These are phyloP conservation scores for Crotalaria pallida DNA, from an alignment of 306 rosid genomes.

Conservation along the genomic window DNA sequence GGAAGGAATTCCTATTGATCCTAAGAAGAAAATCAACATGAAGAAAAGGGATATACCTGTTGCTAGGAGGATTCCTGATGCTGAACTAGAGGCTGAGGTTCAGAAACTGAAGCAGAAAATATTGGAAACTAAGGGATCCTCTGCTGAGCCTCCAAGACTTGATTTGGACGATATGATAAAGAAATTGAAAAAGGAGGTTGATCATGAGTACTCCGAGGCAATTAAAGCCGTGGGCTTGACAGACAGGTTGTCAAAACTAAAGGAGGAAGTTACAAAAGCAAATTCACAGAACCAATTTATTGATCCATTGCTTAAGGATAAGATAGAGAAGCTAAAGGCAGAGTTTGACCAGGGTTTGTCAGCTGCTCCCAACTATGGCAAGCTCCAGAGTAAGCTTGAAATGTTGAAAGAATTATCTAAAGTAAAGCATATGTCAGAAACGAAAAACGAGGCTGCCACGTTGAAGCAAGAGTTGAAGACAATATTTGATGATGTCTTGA, in stretches of 20 bases:
- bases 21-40: slow-evolving; percentile 57
- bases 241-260: slow-evolving; percentile 42
- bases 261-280: slow-evolving; percentile 49
- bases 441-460: slow-evolving; percentile 27
- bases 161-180: slow-evolving; percentile 47
- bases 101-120: slow-evolving; percentile 52
- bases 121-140: slow-evolving; percentile 41
- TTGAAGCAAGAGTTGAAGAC: slow-evolving; percentile 57
- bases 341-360: slow-evolving; percentile 50
- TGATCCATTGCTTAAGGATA: slow-evolving; percentile 49
- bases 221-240: slow-evolving; percentile 53
- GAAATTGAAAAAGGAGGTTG: slow-evolving; percentile 56
- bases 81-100: slow-evolving; percentile 47
- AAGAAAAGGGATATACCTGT: slow-evolving; percentile 53
- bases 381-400: slow-evolving; percentile 47
- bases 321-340: slow-evolving; percentile 53
- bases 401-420: slow-evolving; percentile 56
- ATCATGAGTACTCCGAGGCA: slow-evolving; percentile 58
- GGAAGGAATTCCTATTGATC: slow-evolving; percentile 74
- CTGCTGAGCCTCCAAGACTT: slow-evolving; percentile 33
- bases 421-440: slow-evolving; percentile 38
- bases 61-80: slow-evolving; percentile 30
- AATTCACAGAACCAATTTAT: slow-evolving; percentile 38
- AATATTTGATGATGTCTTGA: slow-evolving; percentile 37
- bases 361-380: slow-evolving; percentile 56